Conservation (phyloP, 495 filamentous ascomycete species). For the Pyrenula aspistea region DNA sequence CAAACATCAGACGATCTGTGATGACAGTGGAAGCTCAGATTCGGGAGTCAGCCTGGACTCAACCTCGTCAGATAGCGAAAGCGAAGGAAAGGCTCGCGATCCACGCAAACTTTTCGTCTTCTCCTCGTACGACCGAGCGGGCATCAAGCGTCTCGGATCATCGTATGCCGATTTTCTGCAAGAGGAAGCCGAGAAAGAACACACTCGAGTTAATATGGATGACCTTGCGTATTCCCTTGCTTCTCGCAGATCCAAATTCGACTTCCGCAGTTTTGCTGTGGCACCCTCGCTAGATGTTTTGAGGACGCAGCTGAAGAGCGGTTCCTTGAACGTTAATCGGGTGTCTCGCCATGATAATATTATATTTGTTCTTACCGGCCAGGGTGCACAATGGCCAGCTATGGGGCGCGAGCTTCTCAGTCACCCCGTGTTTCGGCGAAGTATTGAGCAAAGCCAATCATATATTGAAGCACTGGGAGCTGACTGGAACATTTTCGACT, state of each 20-base stretch:
- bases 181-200: no score
- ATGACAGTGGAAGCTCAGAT: conserved; percentile 8
- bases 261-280: conserved; percentile 15
- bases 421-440: conserved; percentile 1
- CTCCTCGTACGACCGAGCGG: conserved; percentile 8
- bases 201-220: background rate
- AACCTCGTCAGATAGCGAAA: background rate
- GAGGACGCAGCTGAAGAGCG: conserved; percentile 11
- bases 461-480: conserved; percentile 7
- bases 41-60: no score
- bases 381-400: conserved; percentile 21
- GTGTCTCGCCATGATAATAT: conserved; percentile 1
- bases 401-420: conserved; percentile 17
- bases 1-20: conserved; percentile 8
- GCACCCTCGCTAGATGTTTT: conserved; percentile 5
- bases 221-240: conserved; percentile 25
- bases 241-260: conserved; percentile 13
- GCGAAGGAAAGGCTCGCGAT: background rate
- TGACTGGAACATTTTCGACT: conserved; percentile 12
- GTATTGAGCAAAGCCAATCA: conserved; percentile 1
- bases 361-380: conserved; percentile 19
- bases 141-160: conserved; percentile 1
- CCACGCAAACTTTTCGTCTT: conserved; percentile 5
- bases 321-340: background rate
- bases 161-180: background rate